phyloP scores from a whole-genome alignment of 176 grass and related monocot species.

The Lolium multiflorum region DNA sequence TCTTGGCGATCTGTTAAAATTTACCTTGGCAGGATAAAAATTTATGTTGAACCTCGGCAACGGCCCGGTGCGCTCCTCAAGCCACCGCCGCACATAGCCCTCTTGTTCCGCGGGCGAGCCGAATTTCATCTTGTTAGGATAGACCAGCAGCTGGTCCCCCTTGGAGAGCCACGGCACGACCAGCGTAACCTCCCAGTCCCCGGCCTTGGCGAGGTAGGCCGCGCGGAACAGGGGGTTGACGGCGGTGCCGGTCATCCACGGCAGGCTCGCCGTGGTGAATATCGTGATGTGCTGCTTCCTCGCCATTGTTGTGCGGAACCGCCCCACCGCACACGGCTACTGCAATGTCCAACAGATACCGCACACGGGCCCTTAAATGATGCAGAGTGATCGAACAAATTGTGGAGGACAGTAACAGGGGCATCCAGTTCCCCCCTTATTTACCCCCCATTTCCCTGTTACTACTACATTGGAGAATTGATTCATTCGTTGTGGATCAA shows the following conservation, averaged over 20 bases:
- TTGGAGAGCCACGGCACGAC: slow-evolving; percentile 90
- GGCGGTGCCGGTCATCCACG: slow-evolving; percentile 97
- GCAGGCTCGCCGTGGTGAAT: slow-evolving; percentile 93
- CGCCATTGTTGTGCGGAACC: slow-evolving; percentile 50
- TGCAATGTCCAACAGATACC: slow-evolving; percentile 42
- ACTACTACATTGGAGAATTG: background rate
- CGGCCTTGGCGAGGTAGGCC: slow-evolving; percentile 80
- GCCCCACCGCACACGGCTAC: slow-evolving; percentile 35
- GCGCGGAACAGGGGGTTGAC: slow-evolving; percentile 94
- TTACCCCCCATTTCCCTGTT: background rate
- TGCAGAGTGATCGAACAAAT: background rate
- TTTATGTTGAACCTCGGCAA: slow-evolving; percentile 66
- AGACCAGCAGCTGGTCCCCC: slow-evolving; percentile 78
- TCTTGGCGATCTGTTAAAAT: background rate
- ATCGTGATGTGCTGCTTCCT: slow-evolving; percentile 70
- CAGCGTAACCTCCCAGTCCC: slow-evolving; percentile 69
- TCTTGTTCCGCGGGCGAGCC: slow-evolving; percentile 69
- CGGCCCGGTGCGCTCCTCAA: slow-evolving; percentile 72
- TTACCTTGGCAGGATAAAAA: slow-evolving; percentile 96
- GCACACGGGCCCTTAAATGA: slow-evolving; percentile 12
- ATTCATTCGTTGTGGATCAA: slow-evolving; percentile 11
- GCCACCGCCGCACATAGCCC: slow-evolving; percentile 73
- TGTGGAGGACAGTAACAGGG: background rate
- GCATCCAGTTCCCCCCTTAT: background rate
- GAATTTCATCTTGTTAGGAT: slow-evolving; percentile 90